Conservation (phyloP, 257 asterid species). For the Solanum clarkiae region DNA sequence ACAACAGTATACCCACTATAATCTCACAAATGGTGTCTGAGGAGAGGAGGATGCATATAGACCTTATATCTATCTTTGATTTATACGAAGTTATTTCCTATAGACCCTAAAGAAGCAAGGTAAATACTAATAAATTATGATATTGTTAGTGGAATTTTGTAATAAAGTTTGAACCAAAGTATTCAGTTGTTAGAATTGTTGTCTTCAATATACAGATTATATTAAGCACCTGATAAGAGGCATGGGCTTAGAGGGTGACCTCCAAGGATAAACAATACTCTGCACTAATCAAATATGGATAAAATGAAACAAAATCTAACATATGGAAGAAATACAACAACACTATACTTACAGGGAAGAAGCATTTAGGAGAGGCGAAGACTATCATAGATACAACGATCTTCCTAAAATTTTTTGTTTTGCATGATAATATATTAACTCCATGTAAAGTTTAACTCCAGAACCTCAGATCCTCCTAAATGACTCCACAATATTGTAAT, state of each 20-base stretch:
- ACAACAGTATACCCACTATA: not conserved
- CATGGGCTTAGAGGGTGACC: not conserved
- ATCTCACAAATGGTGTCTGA: not conserved
- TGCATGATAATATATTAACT: conserved; percentile 3
- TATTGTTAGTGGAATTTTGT: not conserved
- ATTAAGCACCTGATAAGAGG: not conserved
- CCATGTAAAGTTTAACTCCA: conserved; percentile 7
- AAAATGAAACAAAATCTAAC: conserved; percentile 33
- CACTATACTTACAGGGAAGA: conserved; percentile 48
- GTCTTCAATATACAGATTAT: not conserved
- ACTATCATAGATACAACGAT: conserved; percentile 13
- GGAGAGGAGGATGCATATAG: not conserved
- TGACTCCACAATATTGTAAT: conserved; percentile 16
- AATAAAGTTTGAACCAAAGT: not conserved
- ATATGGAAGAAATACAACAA: conserved; percentile 31
- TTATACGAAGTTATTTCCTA: too few species aligned
- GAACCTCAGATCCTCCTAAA: conserved; percentile 37
- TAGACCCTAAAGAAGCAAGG: not conserved
- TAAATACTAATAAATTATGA: not conserved
- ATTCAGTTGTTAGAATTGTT: not conserved
- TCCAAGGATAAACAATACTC: not conserved
- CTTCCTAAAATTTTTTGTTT: conserved; percentile 8
- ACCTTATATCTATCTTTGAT: not conserved
- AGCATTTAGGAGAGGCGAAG: conserved; percentile 43
- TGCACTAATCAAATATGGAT: conserved; percentile 42